A percentile compares a stretch with the other conserved stretches of the same genome.
phyloP scores from a whole-genome alignment of 306 rosid genomes.

The Glycine latifolia region DNA sequence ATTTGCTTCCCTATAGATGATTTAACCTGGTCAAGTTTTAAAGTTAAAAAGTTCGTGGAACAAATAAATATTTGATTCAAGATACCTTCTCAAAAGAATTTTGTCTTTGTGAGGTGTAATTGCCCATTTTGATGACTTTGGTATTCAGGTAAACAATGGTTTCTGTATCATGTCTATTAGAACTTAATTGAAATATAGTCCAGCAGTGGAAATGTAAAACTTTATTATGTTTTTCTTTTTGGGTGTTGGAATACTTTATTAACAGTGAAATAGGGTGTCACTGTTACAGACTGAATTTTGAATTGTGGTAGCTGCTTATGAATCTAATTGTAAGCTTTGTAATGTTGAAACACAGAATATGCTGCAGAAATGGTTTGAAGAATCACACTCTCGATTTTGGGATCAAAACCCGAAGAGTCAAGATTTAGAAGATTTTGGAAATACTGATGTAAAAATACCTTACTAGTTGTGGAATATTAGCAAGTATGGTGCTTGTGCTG shows the following conservation, averaged over 20 bases:
- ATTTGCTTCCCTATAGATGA: slow-evolving; percentile 57
- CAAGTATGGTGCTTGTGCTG: slow-evolving; percentile 85
- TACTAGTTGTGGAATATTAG: slow-evolving; percentile 91
- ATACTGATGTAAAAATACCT: slow-evolving; percentile 67
- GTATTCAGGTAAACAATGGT: slow-evolving; percentile 70
- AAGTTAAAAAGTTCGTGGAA: slow-evolving; percentile 90
- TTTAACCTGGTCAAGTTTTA: slow-evolving; percentile 74
- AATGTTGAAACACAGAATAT: slow-evolving; percentile 64
- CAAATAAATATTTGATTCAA: slow-evolving; percentile 80
- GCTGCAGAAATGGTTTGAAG: slow-evolving; percentile 86
- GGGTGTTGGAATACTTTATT: not conserved
- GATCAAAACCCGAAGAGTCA: slow-evolving; percentile 57
- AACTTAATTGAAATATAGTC: slow-evolving; percentile 6
- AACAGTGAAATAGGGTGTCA: not conserved
- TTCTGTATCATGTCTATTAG: slow-evolving; percentile 1
- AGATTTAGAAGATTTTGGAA: slow-evolving; percentile 62
- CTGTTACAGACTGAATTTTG: slow-evolving; percentile 33
- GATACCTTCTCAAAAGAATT: slow-evolving; percentile 88
- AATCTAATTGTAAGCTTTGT: slow-evolving; percentile 41
- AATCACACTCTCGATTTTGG: slow-evolving; percentile 68
- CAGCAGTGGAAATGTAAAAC: slow-evolving; percentile 34
- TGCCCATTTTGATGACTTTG: slow-evolving; percentile 86
- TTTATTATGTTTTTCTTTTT: not conserved
- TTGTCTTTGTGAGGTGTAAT: slow-evolving; percentile 81
- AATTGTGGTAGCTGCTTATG: slow-evolving; percentile 33